Evolutionary conservation across 2,329 filamentous ascomycete genomes (phyloP).

Genomic region (Canariomyces notabilis): DNA sequence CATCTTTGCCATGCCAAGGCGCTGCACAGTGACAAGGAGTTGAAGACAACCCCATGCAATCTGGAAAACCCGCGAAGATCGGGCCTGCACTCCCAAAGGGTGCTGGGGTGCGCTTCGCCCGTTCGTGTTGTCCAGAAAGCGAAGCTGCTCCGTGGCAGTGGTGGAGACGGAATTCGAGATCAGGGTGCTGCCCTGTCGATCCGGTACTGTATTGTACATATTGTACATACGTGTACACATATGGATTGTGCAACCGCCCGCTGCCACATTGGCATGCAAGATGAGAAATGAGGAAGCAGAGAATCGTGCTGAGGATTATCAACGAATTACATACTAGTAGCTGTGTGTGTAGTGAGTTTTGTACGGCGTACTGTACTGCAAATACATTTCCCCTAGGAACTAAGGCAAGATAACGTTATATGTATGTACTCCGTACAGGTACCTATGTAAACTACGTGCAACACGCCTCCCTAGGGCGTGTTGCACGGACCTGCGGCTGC

Average conservation of each 20-base stretch:
- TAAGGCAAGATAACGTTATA: too few species aligned
- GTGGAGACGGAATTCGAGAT: conserved; percentile 15
- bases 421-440: too few species aligned
- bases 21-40: neutral
- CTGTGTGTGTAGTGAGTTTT: too few species aligned
- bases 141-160: conserved; percentile 13
- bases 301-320: neutral
- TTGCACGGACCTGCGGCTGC: neutral
- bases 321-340: too few species aligned
- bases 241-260: neutral
- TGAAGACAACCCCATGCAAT: conserved; percentile 6
- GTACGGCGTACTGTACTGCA: too few species aligned
- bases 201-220: conserved; percentile 15
- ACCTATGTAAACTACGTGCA: too few species aligned
- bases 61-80: conserved; percentile 17
- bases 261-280: neutral
- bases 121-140: conserved; percentile 10
- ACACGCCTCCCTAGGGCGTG: too few species aligned
- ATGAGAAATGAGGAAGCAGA: neutral
- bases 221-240: too few species aligned
- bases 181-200: conserved; percentile 17
- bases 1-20: neutral
- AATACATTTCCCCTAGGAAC: too few species aligned
- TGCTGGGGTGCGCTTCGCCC: conserved; percentile 13
- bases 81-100: conserved; percentile 18